Percentiles rank a stretch among this genome's conserved stretches.
phyloP scores from a whole-genome alignment of 2,329 filamentous ascomycete species.

The Pseudocercospora macadamiae region DNA sequence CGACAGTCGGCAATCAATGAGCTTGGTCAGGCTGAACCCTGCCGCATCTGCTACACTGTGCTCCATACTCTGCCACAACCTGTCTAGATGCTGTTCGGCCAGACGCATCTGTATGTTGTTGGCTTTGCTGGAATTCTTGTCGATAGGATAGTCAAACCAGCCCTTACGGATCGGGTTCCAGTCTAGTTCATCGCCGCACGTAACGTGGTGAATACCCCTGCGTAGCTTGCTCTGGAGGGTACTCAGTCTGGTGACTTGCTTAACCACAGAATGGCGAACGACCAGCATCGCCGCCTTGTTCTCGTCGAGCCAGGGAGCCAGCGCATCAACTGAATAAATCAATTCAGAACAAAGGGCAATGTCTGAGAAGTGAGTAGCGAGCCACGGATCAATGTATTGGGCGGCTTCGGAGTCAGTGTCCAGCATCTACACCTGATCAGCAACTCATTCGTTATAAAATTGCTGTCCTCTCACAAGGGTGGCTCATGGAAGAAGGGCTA shows the following conservation, averaged over 20 bases:
- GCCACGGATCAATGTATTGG: constrained; percentile 30
- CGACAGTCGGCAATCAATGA: constrained; percentile 33
- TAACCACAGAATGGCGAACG: constrained; percentile 2
- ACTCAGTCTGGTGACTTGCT: constrained; percentile 9
- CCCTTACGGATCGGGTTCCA: constrained; percentile 29
- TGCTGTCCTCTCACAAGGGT: no score
- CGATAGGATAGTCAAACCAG: constrained; percentile 53
- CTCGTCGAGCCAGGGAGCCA: constrained; percentile 21
- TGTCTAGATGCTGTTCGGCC: constrained; percentile 55
- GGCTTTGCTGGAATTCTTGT: constrained; percentile 51
- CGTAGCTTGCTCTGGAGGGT: constrained; percentile 9
- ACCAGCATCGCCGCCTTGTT: constrained; percentile 12
- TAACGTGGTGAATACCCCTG: constrained; percentile 5
- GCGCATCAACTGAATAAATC: constrained; percentile 15
- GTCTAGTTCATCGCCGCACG: neutral
- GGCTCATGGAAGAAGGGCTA: no score
- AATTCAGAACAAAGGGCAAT: constrained; percentile 33
- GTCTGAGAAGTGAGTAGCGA: constrained; percentile 32
- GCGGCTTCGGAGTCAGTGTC: constrained; percentile 31
- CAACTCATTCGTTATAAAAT: no score
- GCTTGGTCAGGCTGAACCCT: constrained; percentile 31
- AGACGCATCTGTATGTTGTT: constrained; percentile 49
- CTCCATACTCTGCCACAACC: constrained; percentile 45
- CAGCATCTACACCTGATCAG: no score
- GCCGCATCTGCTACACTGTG: constrained; percentile 16